Evolutionary conservation across 2,329 filamentous ascomycete species (phyloP).

Genomic region (Colletotrichum euphorbiae): DNA sequence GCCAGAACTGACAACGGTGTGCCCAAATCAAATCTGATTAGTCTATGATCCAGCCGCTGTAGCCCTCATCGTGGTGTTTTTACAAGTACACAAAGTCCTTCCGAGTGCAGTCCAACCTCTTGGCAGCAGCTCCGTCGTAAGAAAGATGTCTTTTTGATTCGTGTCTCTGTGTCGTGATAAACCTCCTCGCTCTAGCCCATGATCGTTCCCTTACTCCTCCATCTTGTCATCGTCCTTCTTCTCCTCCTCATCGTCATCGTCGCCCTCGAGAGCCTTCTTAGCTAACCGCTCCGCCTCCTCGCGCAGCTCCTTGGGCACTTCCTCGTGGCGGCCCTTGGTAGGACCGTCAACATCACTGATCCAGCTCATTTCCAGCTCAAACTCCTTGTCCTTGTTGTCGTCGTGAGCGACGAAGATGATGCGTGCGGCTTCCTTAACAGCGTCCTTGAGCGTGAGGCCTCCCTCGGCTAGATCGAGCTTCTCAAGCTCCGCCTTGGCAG

Average conservation of each 20-base stretch:
- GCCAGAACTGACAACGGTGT: not conserved
- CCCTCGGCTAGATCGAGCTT: conserved; percentile 89
- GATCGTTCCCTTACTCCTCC: conserved; percentile 75
- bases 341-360: conserved; percentile 86
- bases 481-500: conserved; percentile 97
- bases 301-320: conserved; percentile 89
- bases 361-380: conserved; percentile 99
- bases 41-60: conserved; percentile 42
- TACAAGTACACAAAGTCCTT: conserved; percentile 39
- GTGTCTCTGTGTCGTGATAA: conserved; percentile 25
- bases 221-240: conserved; percentile 80
- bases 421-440: conserved; percentile 93
- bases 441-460: conserved; percentile 83
- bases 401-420: conserved; percentile 99
- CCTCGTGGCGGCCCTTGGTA: conserved; percentile 91
- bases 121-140: conserved; percentile 18
- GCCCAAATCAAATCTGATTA: conserved; percentile 37
- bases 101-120: not conserved
- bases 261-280: conserved; percentile 88
- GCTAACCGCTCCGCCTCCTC: conserved; percentile 95
- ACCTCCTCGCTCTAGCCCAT: conserved; percentile 15
- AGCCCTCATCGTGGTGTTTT: conserved; percentile 40
- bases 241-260: conserved; percentile 78
- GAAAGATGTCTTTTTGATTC: conserved; percentile 32
- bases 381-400: conserved; percentile 99